Evolutionary conservation across 495 filamentous ascomycete species (phyloP), one percentile per base, ranked within the genome.

Genomic region (Corynascus novoguineensis): DNA sequence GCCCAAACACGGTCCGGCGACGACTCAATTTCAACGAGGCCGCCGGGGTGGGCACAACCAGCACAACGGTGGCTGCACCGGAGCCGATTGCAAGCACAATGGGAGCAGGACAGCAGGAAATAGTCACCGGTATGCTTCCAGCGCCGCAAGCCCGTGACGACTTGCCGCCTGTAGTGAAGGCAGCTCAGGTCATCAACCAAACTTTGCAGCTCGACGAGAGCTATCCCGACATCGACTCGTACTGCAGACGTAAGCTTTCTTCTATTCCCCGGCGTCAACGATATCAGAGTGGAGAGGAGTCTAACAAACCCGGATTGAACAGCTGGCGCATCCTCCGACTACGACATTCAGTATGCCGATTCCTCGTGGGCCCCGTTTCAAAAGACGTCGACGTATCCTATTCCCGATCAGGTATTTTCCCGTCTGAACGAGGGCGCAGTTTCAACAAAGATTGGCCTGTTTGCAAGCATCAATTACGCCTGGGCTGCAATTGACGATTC

Each of bases 401-500:
- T 97, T 25, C 93, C 93, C 34, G 88, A 97, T 59, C 78, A 79
- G 57, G 86, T 97, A 31, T 90, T 97, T 64, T 86, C 89, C 55
- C 91, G 95, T 63, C 89, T 91, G 68, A 95, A 99, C 68, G 74
- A 79, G 21, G 87, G 87, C 45, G 82, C 92, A 60, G 82, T 95
- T 2, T 85, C 85, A 24, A 93, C 92, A 11, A 82, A 80, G 65
- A 95, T 97, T 85, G 93, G 93, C 21, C 72, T 97, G 37, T 96
- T 99, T 70, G 88, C 93, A 21, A 86, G 90, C 68, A 70, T 99
- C 61, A 89, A 89, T 57, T 92, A 97, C 73, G 92, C 92, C 42
- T 99, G 92, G 91, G 86, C 95, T 21, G 80, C 88, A 0, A 95
- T 99, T 65, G 93, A 99, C 73, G 96, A 93, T 71, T 85, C 88